Evolutionary conservation across 2,329 filamentous ascomycete species (phyloP).

Genomic region (Fusarium aywerte): DNA sequence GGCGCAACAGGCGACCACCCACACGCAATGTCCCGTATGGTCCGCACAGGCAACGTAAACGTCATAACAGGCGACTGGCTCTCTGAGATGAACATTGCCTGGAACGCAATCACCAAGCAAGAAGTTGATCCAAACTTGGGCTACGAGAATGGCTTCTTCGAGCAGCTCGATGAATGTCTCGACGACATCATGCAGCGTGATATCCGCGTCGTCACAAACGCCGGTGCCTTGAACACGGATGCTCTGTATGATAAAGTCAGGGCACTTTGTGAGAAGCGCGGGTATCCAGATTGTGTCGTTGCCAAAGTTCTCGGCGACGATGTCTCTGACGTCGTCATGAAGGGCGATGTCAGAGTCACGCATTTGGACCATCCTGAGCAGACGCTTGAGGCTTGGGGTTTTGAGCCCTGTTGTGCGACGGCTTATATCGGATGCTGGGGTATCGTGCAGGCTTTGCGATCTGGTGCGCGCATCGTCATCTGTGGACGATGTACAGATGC

Average conservation of each 20-base stretch:
- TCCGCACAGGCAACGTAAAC: slow-evolving; percentile 48
- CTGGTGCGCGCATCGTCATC: slow-evolving; percentile 60
- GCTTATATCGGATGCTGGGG: slow-evolving; percentile 63
- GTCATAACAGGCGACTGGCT: slow-evolving; percentile 56
- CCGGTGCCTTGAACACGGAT: slow-evolving; percentile 53
- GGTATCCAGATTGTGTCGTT: slow-evolving; percentile 48
- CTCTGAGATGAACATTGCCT: slow-evolving; percentile 63
- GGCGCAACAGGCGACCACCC: slow-evolving; percentile 51
- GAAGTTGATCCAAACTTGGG: slow-evolving; percentile 49
- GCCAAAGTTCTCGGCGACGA: slow-evolving; percentile 55
- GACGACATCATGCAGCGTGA: slow-evolving; percentile 50
- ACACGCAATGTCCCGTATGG: slow-evolving; percentile 50
- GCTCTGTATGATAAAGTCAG: slow-evolving; percentile 47
- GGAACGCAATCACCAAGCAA: slow-evolving; percentile 50
- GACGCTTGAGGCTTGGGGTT: slow-evolving; percentile 46
- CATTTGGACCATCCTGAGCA: slow-evolving; percentile 48
- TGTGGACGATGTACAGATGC: slow-evolving; percentile 62
- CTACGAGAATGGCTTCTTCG: slow-evolving; percentile 53
- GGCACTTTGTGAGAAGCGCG: slow-evolving; percentile 47
- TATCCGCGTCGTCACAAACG: slow-evolving; percentile 55
- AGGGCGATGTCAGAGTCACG: slow-evolving; percentile 27
- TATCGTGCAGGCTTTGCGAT: slow-evolving; percentile 56
- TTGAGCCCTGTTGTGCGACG: slow-evolving; percentile 44
- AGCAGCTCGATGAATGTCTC: slow-evolving; percentile 57
- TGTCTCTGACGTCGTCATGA: slow-evolving; percentile 46